These are phyloP conservation scores for Bathelium albidoporum DNA, from an alignment of 495 filamentous ascomycete genomes.

Conservation along the genomic window DNA sequence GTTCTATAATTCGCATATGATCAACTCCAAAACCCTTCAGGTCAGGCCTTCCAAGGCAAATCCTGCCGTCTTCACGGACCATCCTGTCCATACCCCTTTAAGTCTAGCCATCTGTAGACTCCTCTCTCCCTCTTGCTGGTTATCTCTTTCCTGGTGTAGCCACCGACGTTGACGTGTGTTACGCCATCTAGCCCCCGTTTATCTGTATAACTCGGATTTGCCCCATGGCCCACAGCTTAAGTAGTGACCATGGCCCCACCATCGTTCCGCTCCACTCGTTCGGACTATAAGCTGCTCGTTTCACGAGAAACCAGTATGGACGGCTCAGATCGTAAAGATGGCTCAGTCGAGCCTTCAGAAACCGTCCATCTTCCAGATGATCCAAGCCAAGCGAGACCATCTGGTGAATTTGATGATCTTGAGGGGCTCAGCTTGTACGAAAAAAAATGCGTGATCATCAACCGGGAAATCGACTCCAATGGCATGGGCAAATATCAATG, in stretches of 20 bases:
- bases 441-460: slow-evolving; percentile 37
- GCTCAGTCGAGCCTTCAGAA: neutral
- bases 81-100: neutral
- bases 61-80: neutral
- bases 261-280: neutral
- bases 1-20: too few relatives aligned
- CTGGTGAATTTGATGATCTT: slow-evolving; percentile 3
- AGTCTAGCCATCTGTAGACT: neutral
- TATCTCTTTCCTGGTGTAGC: neutral
- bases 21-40: too few relatives aligned
- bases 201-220: neutral
- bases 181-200: neutral
- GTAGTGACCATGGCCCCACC: neutral
- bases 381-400: neutral
- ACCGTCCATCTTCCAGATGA: neutral
- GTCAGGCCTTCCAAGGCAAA: neutral
- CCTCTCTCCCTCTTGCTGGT: neutral
- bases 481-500: slow-evolving; percentile 44
- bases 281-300: neutral
- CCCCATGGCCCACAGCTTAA: neutral
- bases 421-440: slow-evolving; percentile 30
- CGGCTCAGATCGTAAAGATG: neutral
- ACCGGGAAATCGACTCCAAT: slow-evolving; percentile 37
- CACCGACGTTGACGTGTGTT: slow-evolving; percentile 2
- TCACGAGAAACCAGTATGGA: neutral